Base-by-base conservation (phyloP, 495 filamentous ascomycete genomes). In the Filosporella fistucella region DNA sequence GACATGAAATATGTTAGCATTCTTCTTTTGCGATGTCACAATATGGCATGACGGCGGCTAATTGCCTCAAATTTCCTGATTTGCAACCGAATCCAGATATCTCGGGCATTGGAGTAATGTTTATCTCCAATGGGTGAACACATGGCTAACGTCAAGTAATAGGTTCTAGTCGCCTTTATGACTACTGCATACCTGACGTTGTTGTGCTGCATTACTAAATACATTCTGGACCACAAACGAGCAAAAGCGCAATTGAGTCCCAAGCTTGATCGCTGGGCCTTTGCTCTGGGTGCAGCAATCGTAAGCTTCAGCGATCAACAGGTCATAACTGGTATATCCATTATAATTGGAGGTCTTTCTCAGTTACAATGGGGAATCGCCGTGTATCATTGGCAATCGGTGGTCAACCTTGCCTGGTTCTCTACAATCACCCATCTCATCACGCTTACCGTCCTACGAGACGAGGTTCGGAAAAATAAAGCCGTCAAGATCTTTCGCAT, bases 371-470 rank as follows among this genome's bases (percentile, higher is more conserved):
- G 18, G 8, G 32, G 30, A 3, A 57, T 67, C 16, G 32, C 56
- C 3, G 55, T 52, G 2, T 70, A 70, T 29, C 62, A 74, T 39
- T 73, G 63, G 63, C 60, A 62, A 21, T 50, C 65, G 10, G 51
- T 67, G 20, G 61, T 58, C 0, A 61, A 64, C 17, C 37, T 71
- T 2, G 61, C 64, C 0, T 70, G 68, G 69, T 68, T 69, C 39
- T 66, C 69, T 9, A 66, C 54, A 16, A 37, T 67, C 4, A 68
- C 67, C 0, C 64, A 69, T 42, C 40, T 72, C 1, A 56, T 64
- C 1, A 59, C 68, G 3, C 48, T 73, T n/a, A 61, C 50, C 7
- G 56, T 63, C 16, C 51, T 73, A 62, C 1, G 43, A 23, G 14
- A 24, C 11, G 29, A 45, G 24, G 20, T 21, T 16, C 25, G 29